A percentile compares a stretch with the other conserved stretches of the same genome.
Evolutionary conservation across 441 rosid species (phyloP).

Genomic region (Gossypium lobatum): DNA sequence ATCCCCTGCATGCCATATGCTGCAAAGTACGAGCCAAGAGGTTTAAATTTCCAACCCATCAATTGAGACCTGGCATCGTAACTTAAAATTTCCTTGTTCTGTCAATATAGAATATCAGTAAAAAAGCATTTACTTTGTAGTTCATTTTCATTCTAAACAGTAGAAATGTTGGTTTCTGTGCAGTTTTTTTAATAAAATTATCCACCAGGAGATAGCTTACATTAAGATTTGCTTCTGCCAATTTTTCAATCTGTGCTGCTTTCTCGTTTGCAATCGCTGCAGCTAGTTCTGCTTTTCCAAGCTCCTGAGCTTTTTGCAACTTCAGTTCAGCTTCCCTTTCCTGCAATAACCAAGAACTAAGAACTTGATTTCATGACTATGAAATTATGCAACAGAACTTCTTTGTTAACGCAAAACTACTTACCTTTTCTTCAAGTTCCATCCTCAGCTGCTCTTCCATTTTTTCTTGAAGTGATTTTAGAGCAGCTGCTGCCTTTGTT

Average conservation of each 20-base stretch:
- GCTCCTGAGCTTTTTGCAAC: constrained; percentile 52
- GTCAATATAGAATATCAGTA: neutral
- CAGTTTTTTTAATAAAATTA: neutral
- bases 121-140: neutral
- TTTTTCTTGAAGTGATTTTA: constrained; percentile 76
- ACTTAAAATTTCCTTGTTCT: neutral
- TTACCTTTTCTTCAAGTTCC: constrained; percentile 84
- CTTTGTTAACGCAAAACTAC: constrained; percentile 5
- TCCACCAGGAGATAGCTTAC: constrained; percentile 38
- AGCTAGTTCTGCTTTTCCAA: constrained; percentile 74
- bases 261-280: constrained; percentile 75
- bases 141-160: neutral
- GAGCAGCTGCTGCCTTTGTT: constrained; percentile 78
- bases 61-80: neutral
- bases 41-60: neutral
- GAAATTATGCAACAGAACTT: constrained; percentile 13
- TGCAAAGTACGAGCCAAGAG: neutral
- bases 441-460: constrained; percentile 70
- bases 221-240: constrained; percentile 87
- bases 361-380: constrained; percentile 21
- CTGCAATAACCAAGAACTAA: constrained; percentile 35
- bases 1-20: neutral
- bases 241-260: constrained; percentile 76
- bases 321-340: constrained; percentile 65
- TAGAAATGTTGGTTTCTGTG: neutral